Conservation (phyloP, 2,329 filamentous ascomycete genomes). For the Xylaria sp. region DNA sequence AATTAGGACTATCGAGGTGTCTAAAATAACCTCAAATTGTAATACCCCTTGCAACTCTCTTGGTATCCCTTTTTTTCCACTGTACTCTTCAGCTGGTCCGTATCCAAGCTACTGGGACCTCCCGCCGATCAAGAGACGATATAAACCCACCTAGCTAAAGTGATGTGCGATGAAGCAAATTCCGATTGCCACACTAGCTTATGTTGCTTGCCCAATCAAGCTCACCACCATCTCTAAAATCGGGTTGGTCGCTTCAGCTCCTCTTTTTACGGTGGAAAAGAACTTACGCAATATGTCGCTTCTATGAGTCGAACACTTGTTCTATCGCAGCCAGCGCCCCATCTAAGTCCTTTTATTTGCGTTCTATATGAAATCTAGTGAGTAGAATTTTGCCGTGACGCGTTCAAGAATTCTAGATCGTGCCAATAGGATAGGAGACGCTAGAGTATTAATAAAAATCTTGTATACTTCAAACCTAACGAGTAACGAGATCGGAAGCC, state of each 20-base stretch:
- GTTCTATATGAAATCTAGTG: not conserved
- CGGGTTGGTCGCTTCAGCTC: not conserved
- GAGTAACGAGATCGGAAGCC: not conserved
- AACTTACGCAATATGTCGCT: not conserved
- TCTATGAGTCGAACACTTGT: not conserved
- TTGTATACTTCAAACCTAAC: not conserved
- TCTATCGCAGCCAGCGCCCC: not conserved
- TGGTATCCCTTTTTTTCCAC: not conserved
- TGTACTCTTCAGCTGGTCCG: not conserved
- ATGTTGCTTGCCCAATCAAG: constrained; percentile 2
- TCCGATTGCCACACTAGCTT: constrained; percentile 20
- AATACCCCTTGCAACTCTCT: not conserved
- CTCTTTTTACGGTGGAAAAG: not conserved
- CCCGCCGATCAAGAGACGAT: constrained; percentile 6
- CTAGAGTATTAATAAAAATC: not conserved
- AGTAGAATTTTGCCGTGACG: not conserved
- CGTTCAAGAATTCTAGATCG: not conserved
- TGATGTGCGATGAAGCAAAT: constrained; percentile 7
- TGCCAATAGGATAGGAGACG: too few relatives aligned
- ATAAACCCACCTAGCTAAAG: not conserved
- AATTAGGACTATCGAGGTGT: too few relatives aligned
- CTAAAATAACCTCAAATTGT: too few relatives aligned
- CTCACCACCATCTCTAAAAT: not conserved
- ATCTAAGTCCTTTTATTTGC: not conserved
- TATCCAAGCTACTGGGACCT: not conserved